A percentile compares a stretch with the other conserved stretches of the same genome.
phyloP scores from a whole-genome alignment of 2,329 filamentous ascomycete genomes.

The Calonectria henricotiae region DNA sequence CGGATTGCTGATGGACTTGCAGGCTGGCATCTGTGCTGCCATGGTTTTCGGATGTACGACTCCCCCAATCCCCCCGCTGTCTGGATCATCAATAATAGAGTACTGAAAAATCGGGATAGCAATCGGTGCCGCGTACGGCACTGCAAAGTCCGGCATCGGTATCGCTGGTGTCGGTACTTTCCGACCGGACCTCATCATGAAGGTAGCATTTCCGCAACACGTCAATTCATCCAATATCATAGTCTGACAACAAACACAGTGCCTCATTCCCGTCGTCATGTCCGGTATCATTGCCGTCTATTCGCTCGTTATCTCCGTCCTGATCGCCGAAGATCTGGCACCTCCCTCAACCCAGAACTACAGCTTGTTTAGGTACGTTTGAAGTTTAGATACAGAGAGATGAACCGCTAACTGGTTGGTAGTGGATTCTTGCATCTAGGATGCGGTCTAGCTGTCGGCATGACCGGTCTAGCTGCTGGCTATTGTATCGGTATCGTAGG shows the following conservation, averaged over 20 bases:
- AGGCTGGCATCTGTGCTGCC: conserved; percentile 85
- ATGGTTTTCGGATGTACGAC: conserved; percentile 88
- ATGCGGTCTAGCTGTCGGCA: conserved; percentile 90
- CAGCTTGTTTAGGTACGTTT: conserved; percentile 84
- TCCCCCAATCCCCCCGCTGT: conserved; percentile 41
- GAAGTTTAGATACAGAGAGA: background rate
- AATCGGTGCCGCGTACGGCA: conserved; percentile 87
- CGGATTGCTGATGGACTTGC: conserved; percentile 50
- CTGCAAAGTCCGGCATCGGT: conserved; percentile 89
- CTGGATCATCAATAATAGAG: conserved; percentile 44
- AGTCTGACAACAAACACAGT: conserved; percentile 66
- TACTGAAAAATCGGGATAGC: conserved; percentile 59
- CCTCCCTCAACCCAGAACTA: conserved; percentile 79
- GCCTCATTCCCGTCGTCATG: conserved; percentile 93
- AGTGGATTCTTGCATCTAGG: conserved; percentile 95
- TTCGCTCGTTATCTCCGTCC: conserved; percentile 94
- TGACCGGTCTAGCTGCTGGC: conserved; percentile 93
- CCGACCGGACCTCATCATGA: conserved; percentile 91
- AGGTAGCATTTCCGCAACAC: conserved; percentile 68
- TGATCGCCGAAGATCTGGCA: conserved; percentile 92
- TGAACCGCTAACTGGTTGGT: conserved; percentile 44
- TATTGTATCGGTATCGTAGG: conserved; percentile 98
- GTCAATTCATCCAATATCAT: background rate
- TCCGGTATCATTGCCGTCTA: conserved; percentile 99
- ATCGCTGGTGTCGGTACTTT: conserved; percentile 90